Percentiles rank a stretch among this genome's conserved stretches.
Conservation (phyloP, 139 green algal genomes). For the Micractinium sp. region DNA sequence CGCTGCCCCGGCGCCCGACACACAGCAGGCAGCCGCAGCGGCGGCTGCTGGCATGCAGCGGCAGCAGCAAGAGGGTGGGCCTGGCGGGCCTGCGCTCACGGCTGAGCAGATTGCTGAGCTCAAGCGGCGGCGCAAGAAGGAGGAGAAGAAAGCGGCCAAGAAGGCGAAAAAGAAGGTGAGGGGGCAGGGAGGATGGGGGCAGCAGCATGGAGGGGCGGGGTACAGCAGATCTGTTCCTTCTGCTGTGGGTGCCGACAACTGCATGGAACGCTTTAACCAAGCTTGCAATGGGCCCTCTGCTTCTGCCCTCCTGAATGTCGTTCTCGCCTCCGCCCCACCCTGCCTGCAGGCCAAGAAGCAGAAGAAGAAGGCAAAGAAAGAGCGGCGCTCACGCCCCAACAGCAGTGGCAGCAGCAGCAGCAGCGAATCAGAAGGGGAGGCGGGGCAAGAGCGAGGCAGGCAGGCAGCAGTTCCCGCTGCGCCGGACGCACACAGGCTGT, state of each 20-base stretch:
- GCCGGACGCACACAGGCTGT: not conserved
- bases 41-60: not conserved
- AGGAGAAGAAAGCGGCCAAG: slow-evolving; percentile 32
- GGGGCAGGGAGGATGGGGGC: not conserved
- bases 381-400: not conserved
- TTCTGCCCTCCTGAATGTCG: not conserved
- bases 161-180: slow-evolving; percentile 42
- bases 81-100: slow-evolving; percentile 14
- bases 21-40: not conserved
- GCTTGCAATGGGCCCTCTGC: not conserved
- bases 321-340: too few species aligned
- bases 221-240: not conserved
- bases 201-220: not conserved
- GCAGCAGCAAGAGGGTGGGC: not conserved
- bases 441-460: too few species aligned
- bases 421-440: not conserved
- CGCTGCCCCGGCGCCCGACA: not conserved
- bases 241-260: not conserved
- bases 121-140: slow-evolving; percentile 35
- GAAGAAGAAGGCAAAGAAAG: slow-evolving; percentile 4
- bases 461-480: not conserved
- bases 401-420: not conserved
- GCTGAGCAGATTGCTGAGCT: slow-evolving; percentile 41
- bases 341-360: slow-evolving; percentile 17
- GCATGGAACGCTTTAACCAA: not conserved